Conservation (phyloP, 2,329 filamentous ascomycete species). For the Monilinia aucupariae region DNA sequence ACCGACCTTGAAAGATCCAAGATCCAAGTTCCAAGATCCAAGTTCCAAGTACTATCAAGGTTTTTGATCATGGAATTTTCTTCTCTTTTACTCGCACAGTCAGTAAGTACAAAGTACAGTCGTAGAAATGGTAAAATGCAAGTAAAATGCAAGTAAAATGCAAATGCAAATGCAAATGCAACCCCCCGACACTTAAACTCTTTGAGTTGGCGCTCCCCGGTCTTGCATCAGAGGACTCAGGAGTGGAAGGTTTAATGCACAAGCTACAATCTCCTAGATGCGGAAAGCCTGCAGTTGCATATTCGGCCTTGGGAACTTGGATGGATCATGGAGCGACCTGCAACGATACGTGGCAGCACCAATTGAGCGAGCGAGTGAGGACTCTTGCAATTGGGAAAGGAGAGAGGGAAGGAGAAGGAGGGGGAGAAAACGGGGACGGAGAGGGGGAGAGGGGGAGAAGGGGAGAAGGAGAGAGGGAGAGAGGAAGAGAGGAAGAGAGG, state of each 20-base stretch:
- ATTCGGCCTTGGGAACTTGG: conserved; percentile 27
- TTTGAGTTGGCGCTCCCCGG: conserved; percentile 21
- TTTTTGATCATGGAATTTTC: not conserved
- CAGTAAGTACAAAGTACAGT: too few relatives aligned
- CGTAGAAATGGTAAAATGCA: conserved; percentile 1
- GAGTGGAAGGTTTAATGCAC: conserved; percentile 21
- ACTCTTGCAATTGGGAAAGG: not conserved
- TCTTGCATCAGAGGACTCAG: conserved; percentile 23
- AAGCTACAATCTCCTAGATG: conserved; percentile 25
- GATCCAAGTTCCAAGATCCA: too few relatives aligned
- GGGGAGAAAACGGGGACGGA: not conserved
- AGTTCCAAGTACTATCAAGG: not conserved
- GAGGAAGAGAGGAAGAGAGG: too few relatives aligned
- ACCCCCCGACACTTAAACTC: conserved; percentile 22
- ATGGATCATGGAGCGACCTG: conserved; percentile 23
- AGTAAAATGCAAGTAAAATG: conserved; percentile 16
- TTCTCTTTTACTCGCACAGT: not conserved
- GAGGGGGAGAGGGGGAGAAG: too few relatives aligned
- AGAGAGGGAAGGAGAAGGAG: conserved; percentile 2
- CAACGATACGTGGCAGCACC: conserved; percentile 33
- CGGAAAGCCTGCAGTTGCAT: conserved; percentile 28
- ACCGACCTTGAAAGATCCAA: not conserved
- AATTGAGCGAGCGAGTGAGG: conserved; percentile 4
- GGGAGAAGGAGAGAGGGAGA: too few relatives aligned
- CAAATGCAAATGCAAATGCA: conserved; percentile 9